These are phyloP conservation scores for Capsella bursapastoris DNA, from an alignment of 345 rosid species.

Conservation along the genomic window DNA sequence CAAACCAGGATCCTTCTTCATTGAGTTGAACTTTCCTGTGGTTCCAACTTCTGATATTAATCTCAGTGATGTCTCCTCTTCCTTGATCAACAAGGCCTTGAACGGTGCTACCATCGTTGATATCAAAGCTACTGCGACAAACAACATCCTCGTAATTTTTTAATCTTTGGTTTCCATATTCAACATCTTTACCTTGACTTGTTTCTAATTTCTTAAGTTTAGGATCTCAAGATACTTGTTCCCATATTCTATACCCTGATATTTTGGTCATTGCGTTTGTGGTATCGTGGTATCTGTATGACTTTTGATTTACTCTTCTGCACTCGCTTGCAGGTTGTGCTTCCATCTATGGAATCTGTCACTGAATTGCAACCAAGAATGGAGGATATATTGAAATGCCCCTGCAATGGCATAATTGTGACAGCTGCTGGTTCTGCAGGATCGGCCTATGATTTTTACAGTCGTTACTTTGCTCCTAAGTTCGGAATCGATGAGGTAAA, in stretches of 20 bases:
- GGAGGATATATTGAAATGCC: constrained; percentile 57
- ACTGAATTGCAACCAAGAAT: constrained; percentile 54
- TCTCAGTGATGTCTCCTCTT: constrained; percentile 42
- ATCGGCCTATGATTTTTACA: constrained; percentile 67
- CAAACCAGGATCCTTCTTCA: constrained; percentile 39
- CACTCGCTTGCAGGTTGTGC: constrained; percentile 54
- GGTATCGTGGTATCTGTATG: neutral
- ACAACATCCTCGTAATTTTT: constrained; percentile 56
- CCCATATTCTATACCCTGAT: neutral
- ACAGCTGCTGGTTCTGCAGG: constrained; percentile 58
- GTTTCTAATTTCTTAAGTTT: constrained; percentile 1
- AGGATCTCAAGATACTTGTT: neutral
- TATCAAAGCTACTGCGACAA: constrained; percentile 47
- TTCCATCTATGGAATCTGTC: constrained; percentile 68
- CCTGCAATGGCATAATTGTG: constrained; percentile 62
- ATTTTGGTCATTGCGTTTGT: neutral
- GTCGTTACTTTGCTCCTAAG: constrained; percentile 75
- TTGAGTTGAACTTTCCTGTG: constrained; percentile 66
- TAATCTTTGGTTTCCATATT: neutral
- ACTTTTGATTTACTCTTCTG: neutral
- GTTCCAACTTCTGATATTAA: constrained; percentile 47
- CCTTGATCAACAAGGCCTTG: constrained; percentile 56
- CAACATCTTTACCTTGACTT: neutral
- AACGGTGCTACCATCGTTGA: constrained; percentile 58
- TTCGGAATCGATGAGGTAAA: constrained; percentile 71